Evolutionary conservation across 208 protist genomes (phyloP).

Genomic region (Leishmania turanica): DNA sequence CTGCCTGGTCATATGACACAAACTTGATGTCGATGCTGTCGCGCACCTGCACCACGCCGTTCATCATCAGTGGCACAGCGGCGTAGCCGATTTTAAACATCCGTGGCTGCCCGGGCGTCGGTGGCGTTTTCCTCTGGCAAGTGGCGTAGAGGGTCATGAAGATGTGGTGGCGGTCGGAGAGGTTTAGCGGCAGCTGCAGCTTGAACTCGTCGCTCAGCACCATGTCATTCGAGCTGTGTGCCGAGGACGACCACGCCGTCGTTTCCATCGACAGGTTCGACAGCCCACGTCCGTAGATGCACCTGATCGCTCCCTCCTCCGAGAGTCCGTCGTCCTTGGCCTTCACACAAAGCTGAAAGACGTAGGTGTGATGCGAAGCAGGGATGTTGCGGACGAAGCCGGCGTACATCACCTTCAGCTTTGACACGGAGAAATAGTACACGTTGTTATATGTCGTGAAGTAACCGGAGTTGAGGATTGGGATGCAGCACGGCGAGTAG

Average conservation of each 20-base stretch:
- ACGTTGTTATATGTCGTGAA: conserved; percentile 90
- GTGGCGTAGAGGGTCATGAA: conserved; percentile 87
- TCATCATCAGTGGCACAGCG: conserved; percentile 67
- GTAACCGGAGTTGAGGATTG: conserved; percentile 84
- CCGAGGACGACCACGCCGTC: conserved; percentile 60
- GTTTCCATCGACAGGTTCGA: conserved; percentile 74
- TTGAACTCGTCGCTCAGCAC: conserved; percentile 87
- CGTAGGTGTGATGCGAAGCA: conserved; percentile 76
- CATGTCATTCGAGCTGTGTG: conserved; percentile 59
- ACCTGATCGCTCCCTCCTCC: conserved; percentile 66
- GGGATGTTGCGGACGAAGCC: conserved; percentile 64
- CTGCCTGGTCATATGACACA: conserved; percentile 68
- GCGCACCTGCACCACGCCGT: conserved; percentile 72
- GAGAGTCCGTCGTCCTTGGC: conserved; percentile 68
- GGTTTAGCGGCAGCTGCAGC: conserved; percentile 84
- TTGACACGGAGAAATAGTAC: conserved; percentile 78
- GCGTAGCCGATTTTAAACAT: conserved; percentile 78
- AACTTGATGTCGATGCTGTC: conserved; percentile 75
- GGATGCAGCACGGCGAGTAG: conserved; percentile 82
- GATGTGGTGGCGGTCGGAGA: conserved; percentile 82
- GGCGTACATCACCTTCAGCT: conserved; percentile 58
- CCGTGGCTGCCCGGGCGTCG: conserved; percentile 43
- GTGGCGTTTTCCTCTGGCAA: conserved; percentile 54
- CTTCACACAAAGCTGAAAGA: conserved; percentile 83
- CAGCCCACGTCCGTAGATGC: conserved; percentile 82